Percentiles rank a stretch among this genome's conserved stretches.
These are phyloP conservation scores for Coemansia sp. DNA, from an alignment of 192 early-diverging fungal genomes.

Conservation along the genomic window DNA sequence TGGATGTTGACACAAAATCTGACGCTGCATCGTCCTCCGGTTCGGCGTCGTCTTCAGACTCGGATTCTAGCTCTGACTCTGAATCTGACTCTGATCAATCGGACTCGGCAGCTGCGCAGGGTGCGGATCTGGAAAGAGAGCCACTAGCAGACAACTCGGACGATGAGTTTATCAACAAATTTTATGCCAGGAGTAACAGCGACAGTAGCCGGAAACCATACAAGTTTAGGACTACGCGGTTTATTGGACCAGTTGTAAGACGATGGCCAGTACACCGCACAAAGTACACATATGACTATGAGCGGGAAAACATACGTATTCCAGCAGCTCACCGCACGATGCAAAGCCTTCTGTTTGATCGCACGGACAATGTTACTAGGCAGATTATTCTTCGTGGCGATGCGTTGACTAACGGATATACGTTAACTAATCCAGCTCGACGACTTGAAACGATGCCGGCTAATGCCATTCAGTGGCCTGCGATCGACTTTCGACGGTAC, in stretches of 20 bases:
- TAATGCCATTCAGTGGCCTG: constrained; percentile 26
- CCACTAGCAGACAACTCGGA: neutral
- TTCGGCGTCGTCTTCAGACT: neutral
- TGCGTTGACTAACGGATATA: neutral
- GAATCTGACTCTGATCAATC: neutral
- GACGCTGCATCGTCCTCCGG: neutral
- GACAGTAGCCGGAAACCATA: neutral
- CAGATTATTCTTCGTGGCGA: constrained; percentile 28
- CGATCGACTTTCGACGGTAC: constrained; percentile 20
- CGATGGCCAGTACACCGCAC: constrained; percentile 10
- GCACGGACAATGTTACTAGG: constrained; percentile 22
- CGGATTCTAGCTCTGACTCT: neutral
- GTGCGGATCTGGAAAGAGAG: neutral
- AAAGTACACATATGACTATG: constrained; percentile 10
- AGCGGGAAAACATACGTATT: neutral
- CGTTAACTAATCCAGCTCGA: neutral
- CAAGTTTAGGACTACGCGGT: neutral
- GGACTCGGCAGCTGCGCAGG: neutral
- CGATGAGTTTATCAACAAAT: neutral
- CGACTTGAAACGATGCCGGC: neutral
- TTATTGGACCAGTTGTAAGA: neutral
- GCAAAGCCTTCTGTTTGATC: constrained; percentile 16
- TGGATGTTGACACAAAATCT: neutral
- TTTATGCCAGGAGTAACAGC: neutral
- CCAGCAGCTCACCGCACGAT: constrained; percentile 26